A percentile compares a stretch with the other conserved stretches of the same genome.
Conservation (phyloP, 176 grass and related monocot genomes). For the Oryza officinalis region DNA sequence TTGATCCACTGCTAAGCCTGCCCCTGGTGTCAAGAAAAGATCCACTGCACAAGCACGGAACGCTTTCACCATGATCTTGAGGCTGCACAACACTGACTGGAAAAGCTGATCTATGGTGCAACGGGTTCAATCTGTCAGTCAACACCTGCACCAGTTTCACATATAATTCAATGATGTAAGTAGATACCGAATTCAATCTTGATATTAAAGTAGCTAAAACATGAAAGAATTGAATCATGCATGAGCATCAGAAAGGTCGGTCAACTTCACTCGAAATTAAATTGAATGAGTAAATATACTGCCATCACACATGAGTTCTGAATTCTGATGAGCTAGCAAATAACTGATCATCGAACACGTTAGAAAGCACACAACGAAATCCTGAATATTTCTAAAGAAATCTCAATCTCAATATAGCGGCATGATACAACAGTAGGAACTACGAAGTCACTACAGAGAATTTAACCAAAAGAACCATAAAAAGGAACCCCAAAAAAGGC, state of each 20-base stretch:
- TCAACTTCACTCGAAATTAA: background rate
- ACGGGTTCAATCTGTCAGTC: conserved; percentile 28
- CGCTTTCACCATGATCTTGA: conserved; percentile 3
- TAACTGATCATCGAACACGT: background rate
- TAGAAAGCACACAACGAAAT: background rate
- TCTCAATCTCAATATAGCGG: background rate
- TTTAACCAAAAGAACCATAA: background rate
- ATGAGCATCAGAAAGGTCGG: background rate
- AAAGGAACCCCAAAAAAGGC: background rate
- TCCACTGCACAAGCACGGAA: background rate
- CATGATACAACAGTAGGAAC: background rate
- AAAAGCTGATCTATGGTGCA: conserved; percentile 23
- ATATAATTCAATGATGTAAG: background rate
- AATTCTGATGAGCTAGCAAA: background rate
- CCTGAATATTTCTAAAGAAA: background rate
- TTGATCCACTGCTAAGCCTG: conserved; percentile 37
- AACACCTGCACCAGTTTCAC: conserved; percentile 24
- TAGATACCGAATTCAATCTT: background rate
- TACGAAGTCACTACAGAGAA: background rate
- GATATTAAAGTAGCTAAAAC: background rate
- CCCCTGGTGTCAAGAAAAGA: conserved; percentile 29
- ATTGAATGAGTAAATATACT: background rate
- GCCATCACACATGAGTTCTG: background rate
- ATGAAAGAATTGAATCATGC: background rate
- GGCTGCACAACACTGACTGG: background rate